These are phyloP conservation scores for Crithidia sp. DNA, from an alignment of 208 protist species.

Conservation along the genomic window DNA sequence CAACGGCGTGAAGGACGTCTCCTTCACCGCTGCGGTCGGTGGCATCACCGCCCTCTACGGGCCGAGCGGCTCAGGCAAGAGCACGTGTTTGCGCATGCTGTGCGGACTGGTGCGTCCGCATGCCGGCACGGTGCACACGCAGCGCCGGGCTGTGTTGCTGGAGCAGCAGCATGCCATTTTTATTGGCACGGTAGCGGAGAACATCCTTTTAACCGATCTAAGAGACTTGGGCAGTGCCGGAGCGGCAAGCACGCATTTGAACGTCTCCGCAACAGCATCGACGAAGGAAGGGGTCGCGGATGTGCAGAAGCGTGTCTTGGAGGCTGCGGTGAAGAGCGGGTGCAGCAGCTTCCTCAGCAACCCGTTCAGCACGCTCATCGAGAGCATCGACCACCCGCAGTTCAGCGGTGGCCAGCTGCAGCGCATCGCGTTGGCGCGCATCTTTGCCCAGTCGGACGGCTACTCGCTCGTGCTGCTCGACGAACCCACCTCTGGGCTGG, in stretches of 20 bases:
- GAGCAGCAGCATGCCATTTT: constrained; percentile 85
- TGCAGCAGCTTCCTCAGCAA: constrained; percentile 59
- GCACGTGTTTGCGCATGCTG: constrained; percentile 71
- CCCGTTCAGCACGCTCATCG: constrained; percentile 63
- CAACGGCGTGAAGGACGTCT: constrained; percentile 49
- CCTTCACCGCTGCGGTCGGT: constrained; percentile 35
- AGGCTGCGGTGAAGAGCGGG: constrained; percentile 46
- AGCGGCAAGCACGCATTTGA: too few species aligned
- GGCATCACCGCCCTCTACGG: constrained; percentile 73
- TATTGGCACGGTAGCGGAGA: constrained; percentile 76
- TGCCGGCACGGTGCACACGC: constrained; percentile 55
- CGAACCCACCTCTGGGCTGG: constrained; percentile 80
- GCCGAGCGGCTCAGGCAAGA: constrained; percentile 82
- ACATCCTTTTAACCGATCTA: constrained; percentile 63
- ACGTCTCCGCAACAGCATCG: background rate
- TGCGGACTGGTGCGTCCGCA: constrained; percentile 57
- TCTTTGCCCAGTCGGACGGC: constrained; percentile 49
- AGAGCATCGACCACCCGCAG: constrained; percentile 72
- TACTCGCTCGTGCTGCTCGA: constrained; percentile 77
- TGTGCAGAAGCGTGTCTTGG: constrained; percentile 32
- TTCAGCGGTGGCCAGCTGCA: constrained; percentile 88
- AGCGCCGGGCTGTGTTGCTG: constrained; percentile 50
- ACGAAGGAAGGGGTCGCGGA: background rate
- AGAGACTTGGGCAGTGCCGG: background rate
- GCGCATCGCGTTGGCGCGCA: constrained; percentile 72